Conservation (phyloP, 2,329 filamentous ascomycete genomes). For the Pseudogymnoascus sp. region DNA sequence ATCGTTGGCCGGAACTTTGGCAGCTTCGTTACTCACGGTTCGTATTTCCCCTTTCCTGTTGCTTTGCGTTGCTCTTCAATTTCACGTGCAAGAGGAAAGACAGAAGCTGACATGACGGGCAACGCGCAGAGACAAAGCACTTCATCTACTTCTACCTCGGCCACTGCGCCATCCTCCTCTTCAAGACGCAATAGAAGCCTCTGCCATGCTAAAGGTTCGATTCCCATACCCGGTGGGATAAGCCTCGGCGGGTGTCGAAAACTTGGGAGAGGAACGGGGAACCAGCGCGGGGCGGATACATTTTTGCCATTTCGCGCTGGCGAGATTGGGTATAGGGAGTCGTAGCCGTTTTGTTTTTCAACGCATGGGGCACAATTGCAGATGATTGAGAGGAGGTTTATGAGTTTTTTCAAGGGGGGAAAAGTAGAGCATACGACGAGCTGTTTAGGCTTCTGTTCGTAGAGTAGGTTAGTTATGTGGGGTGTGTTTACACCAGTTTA, state of each 20-base stretch:
- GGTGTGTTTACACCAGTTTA: background rate
- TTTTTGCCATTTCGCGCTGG: background rate
- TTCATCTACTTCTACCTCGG: conserved; percentile 99
- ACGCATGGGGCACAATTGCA: background rate
- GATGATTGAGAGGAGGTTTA: background rate
- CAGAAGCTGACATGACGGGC: background rate
- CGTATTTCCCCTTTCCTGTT: conserved; percentile 24
- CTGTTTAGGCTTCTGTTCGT: background rate
- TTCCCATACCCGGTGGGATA: background rate
- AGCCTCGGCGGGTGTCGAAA: background rate
- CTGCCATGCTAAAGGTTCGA: background rate
- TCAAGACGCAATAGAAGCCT: conserved; percentile 82
- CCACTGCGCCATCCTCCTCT: conserved; percentile 94
- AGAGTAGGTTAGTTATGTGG: background rate
- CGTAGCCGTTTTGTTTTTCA: background rate
- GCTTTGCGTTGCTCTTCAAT: background rate
- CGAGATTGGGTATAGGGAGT: conserved; percentile 6
- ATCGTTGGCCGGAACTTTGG: conserved; percentile 98
- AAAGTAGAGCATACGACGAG: background rate
- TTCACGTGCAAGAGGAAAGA: background rate
- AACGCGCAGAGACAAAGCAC: conserved; percentile 84
- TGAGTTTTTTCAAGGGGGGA: background rate
- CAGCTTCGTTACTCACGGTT: conserved; percentile 97
- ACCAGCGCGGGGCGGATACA: background rate
- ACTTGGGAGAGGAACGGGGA: background rate